Conservation (phyloP, 345 rosid species). For the Eucalyptus guilfoylei region DNA sequence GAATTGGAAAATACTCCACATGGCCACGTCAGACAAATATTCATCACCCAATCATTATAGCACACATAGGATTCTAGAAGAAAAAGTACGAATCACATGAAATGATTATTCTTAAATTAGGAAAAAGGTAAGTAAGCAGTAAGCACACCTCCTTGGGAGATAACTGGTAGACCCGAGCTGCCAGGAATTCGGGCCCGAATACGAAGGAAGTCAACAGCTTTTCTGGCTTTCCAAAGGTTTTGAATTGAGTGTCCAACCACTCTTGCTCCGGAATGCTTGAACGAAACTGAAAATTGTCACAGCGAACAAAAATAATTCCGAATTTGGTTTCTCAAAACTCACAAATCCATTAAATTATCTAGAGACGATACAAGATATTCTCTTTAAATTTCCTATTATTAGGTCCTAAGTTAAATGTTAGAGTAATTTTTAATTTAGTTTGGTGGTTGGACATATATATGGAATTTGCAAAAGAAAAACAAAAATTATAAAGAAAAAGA, state of each 20-base stretch:
- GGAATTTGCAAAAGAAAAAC: no score
- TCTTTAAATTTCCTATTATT: background rate
- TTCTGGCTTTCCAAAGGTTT: background rate
- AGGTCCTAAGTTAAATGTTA: background rate
- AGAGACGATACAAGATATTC: background rate
- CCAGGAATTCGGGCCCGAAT: conserved; percentile 17
- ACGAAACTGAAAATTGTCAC: background rate
- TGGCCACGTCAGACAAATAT: background rate
- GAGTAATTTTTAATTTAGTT: background rate
- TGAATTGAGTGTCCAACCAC: conserved; percentile 15
- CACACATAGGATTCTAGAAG: background rate
- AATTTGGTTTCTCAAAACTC: background rate
- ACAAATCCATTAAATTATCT: background rate
- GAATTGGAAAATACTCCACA: background rate
- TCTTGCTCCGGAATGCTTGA: background rate
- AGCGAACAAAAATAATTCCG: background rate
- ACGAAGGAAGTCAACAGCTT: background rate
- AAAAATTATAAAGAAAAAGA: background rate
- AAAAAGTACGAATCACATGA: background rate
- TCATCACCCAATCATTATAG: background rate
- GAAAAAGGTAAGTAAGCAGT: no score
- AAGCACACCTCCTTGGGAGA: conserved; percentile 6
- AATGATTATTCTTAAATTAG: background rate
- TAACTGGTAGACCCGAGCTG: conserved; percentile 10
- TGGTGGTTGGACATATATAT: background rate